These are phyloP conservation scores for Metarhizium sp. DNA, from an alignment of 2,329 filamentous ascomycete species.

Conservation along the genomic window DNA sequence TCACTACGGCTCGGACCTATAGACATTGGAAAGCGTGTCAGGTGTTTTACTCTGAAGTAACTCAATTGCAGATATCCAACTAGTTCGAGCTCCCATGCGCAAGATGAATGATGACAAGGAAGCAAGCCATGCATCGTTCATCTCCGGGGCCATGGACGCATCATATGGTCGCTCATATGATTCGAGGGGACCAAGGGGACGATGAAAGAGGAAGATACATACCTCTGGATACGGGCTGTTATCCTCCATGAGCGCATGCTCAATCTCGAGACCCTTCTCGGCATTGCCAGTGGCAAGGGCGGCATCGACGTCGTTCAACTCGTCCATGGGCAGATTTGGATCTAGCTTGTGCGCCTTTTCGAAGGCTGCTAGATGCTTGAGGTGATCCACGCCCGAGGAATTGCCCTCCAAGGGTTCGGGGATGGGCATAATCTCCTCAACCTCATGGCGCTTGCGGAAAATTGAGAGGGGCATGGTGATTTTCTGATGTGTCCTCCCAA, in stretches of 20 bases:
- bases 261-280: conserved; percentile 46
- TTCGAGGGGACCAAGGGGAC: neutral
- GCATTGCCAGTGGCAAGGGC: conserved; percentile 44
- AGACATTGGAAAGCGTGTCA: neutral
- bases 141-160: neutral
- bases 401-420: conserved; percentile 29
- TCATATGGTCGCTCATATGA: neutral
- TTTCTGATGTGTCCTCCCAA: neutral
- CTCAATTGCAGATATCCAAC: neutral
- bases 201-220: conserved; percentile 9
- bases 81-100: neutral
- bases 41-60: neutral
- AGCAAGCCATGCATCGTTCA: neutral
- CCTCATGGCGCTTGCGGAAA: conserved; percentile 36
- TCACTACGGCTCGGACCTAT: conserved; percentile 54
- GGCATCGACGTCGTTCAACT: conserved; percentile 50
- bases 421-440: conserved; percentile 34
- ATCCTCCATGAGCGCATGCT: conserved; percentile 50
- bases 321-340: conserved; percentile 54
- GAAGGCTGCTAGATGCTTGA: conserved; percentile 43
- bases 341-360: conserved; percentile 54
- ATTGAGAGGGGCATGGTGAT: conserved; percentile 23
- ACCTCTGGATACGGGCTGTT: conserved; percentile 61
- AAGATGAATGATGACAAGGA: neutral
- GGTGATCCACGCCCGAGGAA: conserved; percentile 29